Evolutionary conservation across 345 rosid species (phyloP).

Genomic region (Citrus unshiu): DNA sequence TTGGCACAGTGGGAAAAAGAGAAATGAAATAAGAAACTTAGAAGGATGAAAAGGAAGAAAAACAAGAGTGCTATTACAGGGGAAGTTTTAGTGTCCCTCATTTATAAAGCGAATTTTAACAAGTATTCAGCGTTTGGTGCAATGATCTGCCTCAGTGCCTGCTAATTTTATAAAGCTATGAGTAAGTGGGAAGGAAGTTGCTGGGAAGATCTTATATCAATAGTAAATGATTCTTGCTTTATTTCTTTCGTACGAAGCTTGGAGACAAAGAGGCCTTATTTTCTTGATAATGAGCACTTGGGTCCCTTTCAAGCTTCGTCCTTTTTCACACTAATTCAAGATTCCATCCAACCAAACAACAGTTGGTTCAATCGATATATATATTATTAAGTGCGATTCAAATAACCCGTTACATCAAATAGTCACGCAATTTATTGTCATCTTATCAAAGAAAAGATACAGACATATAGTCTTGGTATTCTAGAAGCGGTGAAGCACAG

Average conservation of each 20-base stretch:
- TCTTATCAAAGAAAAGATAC: no score
- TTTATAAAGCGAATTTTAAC: neutral
- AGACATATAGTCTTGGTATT: no score
- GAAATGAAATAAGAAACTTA: neutral
- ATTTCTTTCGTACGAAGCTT: neutral
- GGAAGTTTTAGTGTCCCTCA: neutral
- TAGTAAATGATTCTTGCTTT: neutral
- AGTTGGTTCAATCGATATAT: no score
- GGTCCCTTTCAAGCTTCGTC: no score
- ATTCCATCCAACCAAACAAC: no score
- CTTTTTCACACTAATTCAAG: no score
- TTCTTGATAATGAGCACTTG: neutral
- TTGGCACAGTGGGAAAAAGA: neutral
- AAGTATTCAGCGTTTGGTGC: neutral
- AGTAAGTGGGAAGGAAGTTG: neutral
- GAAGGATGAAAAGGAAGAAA: constrained; percentile 1
- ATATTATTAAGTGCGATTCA: no score
- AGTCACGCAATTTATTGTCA: no score
- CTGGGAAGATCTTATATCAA: neutral
- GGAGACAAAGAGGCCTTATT: neutral
- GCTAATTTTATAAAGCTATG: neutral
- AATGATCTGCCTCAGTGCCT: neutral
- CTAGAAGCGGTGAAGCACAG: no score
- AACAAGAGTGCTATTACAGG: neutral
- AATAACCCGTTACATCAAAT: no score